phyloP scores from a whole-genome alignment of 495 filamentous ascomycete genomes.

The Saxispiralis lemnorum region DNA sequence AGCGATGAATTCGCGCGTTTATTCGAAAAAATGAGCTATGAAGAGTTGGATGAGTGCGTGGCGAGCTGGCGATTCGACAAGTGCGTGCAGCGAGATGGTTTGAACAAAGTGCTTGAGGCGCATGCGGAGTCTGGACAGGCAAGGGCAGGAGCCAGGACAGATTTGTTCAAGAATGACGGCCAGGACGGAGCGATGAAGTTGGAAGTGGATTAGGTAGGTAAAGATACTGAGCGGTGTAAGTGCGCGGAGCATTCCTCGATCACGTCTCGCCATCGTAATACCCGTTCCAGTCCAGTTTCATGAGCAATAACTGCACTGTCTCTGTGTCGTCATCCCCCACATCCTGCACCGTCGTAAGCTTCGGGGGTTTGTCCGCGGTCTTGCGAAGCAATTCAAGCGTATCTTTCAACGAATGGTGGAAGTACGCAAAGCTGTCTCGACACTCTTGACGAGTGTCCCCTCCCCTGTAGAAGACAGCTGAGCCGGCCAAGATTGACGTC shows the following conservation, averaged over 20 bases:
- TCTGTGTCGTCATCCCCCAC: not conserved
- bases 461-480: not conserved
- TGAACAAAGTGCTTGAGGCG: slow-evolving; percentile 36
- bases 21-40: slow-evolving; percentile 35
- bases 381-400: not conserved
- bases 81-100: slow-evolving; percentile 36
- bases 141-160: not conserved
- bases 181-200: not conserved
- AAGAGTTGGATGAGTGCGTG: slow-evolving; percentile 40
- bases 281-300: slow-evolving; percentile 3
- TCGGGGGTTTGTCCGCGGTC: not conserved
- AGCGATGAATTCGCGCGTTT: slow-evolving; percentile 39
- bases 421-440: not conserved
- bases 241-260: not conserved
- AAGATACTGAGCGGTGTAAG: not conserved
- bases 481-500: slow-evolving; percentile 36
- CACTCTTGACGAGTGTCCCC: too few species aligned
- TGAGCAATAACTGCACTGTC: slow-evolving; percentile 1
- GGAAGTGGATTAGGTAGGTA: not conserved
- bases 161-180: not conserved
- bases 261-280: not conserved
- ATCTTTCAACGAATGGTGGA: not conserved
- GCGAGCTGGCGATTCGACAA: slow-evolving; percentile 38
- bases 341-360: not conserved
- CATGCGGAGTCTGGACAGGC: slow-evolving; percentile 16